Evolutionary conservation across 495 filamentous ascomycete genomes (phyloP).

Genomic region (Lineolata rhizophorae): DNA sequence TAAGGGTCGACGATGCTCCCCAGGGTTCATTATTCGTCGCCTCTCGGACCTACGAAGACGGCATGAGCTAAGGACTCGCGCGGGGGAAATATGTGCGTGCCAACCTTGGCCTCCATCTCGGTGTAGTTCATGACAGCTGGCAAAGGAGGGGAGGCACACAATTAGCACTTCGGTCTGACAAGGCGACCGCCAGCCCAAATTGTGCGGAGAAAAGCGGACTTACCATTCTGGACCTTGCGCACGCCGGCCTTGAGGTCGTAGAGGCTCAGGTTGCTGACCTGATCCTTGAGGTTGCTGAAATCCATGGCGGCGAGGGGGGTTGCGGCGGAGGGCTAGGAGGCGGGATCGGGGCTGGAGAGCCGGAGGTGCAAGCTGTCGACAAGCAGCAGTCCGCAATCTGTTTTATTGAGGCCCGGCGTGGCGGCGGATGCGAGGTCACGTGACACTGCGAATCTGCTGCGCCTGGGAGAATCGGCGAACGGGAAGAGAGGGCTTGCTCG

Average conservation of each 20-base stretch:
- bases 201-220: conserved; percentile 7
- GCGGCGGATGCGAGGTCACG: too few species aligned
- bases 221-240: conserved; percentile 97
- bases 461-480: too few species aligned
- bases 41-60: conserved; percentile 48
- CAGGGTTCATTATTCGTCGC: conserved; percentile 96
- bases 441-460: too few species aligned
- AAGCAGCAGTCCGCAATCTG: too few species aligned
- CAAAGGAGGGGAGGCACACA: too few species aligned
- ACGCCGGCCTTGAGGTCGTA: conserved; percentile 97
- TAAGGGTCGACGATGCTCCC: conserved; percentile 65
- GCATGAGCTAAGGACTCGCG: not conserved
- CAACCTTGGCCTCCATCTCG: conserved; percentile 96
- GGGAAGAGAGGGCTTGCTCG: too few species aligned
- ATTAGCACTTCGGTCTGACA: conserved; percentile 3
- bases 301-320: conserved; percentile 56
- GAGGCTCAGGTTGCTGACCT: conserved; percentile 81
- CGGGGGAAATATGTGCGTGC: not conserved
- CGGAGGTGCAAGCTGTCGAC: too few species aligned
- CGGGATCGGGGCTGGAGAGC: too few species aligned
- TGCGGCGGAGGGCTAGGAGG: too few species aligned
- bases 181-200: not conserved
- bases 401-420: too few species aligned
- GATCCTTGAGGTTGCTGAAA: conserved; percentile 61
- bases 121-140: conserved; percentile 98